Conservation (phyloP, 1,139 yeast genomes). For the Debaryomycetaceae sp. region DNA sequence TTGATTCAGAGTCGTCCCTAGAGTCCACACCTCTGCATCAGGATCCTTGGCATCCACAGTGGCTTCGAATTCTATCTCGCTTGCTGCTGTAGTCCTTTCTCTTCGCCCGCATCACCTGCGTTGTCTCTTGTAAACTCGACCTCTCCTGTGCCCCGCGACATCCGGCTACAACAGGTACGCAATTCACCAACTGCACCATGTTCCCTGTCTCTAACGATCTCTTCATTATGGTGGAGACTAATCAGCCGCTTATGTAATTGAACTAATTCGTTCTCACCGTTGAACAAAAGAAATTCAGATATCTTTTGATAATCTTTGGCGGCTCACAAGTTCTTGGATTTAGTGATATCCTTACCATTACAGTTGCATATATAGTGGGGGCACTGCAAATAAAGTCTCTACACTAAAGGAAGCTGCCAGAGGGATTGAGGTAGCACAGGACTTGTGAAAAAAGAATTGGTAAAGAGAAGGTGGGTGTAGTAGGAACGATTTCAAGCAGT, state of each 20-base stretch:
- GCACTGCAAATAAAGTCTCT: too few species aligned
- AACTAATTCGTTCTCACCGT: not conserved
- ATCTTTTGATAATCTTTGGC: not conserved
- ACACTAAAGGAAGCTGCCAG: too few species aligned
- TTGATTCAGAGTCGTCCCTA: too few species aligned
- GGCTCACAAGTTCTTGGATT: constrained; percentile 3
- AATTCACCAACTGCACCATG: not conserved
- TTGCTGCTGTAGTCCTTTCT: not conserved
- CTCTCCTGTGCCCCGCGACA: not conserved
- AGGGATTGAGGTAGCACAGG: not conserved
- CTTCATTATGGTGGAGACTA: not conserved
- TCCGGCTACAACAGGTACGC: not conserved
- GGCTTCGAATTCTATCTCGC: too few species aligned
- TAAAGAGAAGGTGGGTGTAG: not conserved
- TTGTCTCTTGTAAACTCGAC: not conserved
- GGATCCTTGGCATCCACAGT: too few species aligned
- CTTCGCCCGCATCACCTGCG: not conserved
- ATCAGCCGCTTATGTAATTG: not conserved
- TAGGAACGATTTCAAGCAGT: not conserved
- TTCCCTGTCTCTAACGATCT: not conserved
- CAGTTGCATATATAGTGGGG: too few species aligned
- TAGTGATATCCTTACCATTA: not conserved
- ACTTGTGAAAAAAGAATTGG: too few species aligned
- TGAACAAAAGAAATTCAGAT: not conserved
- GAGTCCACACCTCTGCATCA: too few species aligned